Conservation (phyloP, 495 filamentous ascomycete genomes). For the Evernia prunastri region DNA sequence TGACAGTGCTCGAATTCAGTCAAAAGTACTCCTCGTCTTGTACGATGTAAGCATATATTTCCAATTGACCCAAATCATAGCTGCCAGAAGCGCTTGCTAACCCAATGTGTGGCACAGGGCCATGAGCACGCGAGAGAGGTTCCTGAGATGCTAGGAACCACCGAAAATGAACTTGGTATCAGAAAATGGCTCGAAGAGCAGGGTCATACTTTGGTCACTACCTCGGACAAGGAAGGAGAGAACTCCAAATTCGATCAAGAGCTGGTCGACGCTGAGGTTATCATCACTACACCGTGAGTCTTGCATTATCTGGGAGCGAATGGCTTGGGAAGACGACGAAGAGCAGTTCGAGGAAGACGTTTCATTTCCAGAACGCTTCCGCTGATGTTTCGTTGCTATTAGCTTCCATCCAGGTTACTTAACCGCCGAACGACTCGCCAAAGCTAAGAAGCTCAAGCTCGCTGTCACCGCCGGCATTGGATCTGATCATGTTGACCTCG, state of each 20-base stretch:
- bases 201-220: slow-evolving; percentile 93
- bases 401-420: slow-evolving; percentile 99
- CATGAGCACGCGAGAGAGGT: slow-evolving; percentile 65
- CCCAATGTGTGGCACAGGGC: slow-evolving; percentile 43
- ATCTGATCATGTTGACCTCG: slow-evolving; percentile 94
- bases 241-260: slow-evolving; percentile 92
- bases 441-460: slow-evolving; percentile 97
- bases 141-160: slow-evolving; percentile 83
- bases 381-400: slow-evolving; percentile 18
- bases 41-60: slow-evolving; percentile 56
- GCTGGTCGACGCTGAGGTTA: slow-evolving; percentile 92
- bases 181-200: slow-evolving; percentile 94
- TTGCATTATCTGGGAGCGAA: not conserved
- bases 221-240: slow-evolving; percentile 93
- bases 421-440: slow-evolving; percentile 89
- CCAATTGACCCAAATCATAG: slow-evolving; percentile 1
- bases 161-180: slow-evolving; percentile 95
- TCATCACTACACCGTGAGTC: slow-evolving; percentile 95
- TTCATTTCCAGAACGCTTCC: not conserved
- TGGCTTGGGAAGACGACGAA: not conserved
- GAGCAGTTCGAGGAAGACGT: not conserved
- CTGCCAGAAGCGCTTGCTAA: not conserved
- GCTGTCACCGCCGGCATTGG: slow-evolving; percentile 96
- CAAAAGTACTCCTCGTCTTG: slow-evolving; percentile 67
- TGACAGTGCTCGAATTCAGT: slow-evolving; percentile 57